Evolutionary conservation across 139 green algal species (phyloP).

Genomic region (Astrephomene gubernaculifera): DNA sequence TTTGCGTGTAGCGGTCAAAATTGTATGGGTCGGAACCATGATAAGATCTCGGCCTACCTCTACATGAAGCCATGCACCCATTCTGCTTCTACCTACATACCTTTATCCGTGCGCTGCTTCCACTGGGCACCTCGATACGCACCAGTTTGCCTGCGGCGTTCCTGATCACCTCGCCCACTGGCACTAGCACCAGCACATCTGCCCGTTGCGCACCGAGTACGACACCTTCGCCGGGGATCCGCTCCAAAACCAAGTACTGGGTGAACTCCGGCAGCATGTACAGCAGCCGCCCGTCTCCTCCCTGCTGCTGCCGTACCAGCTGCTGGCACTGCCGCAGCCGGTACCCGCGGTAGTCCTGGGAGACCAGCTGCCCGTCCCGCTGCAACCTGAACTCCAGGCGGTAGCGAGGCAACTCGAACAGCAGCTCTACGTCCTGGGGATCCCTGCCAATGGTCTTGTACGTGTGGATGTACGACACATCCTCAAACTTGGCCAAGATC

Average conservation of each 20-base stretch:
- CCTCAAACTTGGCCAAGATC: slow-evolving; percentile 62
- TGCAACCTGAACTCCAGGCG: slow-evolving; percentile 63
- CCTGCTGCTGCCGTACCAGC: too few species aligned
- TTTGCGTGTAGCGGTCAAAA: background rate
- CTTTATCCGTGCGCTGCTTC: too few species aligned
- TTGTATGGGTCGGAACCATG: background rate
- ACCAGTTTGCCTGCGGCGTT: background rate
- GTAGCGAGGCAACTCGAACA: slow-evolving; percentile 64
- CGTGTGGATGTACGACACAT: slow-evolving; percentile 54
- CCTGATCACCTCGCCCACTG: slow-evolving; percentile 13
- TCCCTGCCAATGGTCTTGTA: background rate
- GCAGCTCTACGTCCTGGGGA: background rate
- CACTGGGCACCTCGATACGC: background rate
- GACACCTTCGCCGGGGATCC: background rate
- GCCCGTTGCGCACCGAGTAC: background rate
- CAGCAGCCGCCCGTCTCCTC: too few species aligned
- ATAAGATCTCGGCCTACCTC: too few species aligned
- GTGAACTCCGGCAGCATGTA: too few species aligned
- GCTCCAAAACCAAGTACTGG: slow-evolving; percentile 68
- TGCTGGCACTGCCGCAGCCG: too few species aligned
- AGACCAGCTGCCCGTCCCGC: background rate
- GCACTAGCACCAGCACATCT: slow-evolving; percentile 49
- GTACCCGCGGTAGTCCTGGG: too few species aligned
- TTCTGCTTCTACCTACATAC: too few species aligned
- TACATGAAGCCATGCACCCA: too few species aligned